Evolutionary conservation across 306 rosid genomes (phyloP), one percentile per base, ranked within the genome.

Genomic region (Senna siamea): DNA sequence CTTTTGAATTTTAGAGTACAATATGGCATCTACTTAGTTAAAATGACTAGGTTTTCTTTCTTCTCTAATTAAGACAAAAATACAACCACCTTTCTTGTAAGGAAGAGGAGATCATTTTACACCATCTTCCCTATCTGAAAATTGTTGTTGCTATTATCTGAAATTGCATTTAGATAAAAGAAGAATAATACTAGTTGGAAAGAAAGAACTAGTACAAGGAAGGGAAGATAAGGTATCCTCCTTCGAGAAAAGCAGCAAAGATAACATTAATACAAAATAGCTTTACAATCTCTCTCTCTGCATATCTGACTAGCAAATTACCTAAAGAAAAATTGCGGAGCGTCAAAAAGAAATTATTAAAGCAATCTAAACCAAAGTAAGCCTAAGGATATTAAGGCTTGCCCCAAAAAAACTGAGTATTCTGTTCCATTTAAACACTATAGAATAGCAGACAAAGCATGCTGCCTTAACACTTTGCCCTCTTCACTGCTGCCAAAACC

Each of bases 131-230:
- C 67, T 44, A 5, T 48, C 30, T 26, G 30, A 26, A 26, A 26
- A 26, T 26, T n/a, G n/a, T n/a, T n/a, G n/a, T n/a, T 26, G 30
- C 30, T 26, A 26, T 26, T 26, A 26, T 26, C 30, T 26, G 30
- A 1, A 3, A 26, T 26, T 1, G 30, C 30, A 26, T 26, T 26
- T 26, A 26, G 30, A 26, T 26, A 26, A 26, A 1, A 26, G 46
- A 47, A 69, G 22, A 55, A 43, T 26, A 60, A 13, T 73, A 47
- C 60, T 81, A 63, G 69, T 46, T 46, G 28, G 60, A 51, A 80
- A 26, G 32, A 62, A 69, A 35, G 41, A n/a, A n/a, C n/a, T n/a
- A n/a, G n/a, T n/a, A n/a, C n/a, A n/a, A n/a, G n/a, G n/a, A 18
- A 18, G 19, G 37, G 17, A 74, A 60, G 30, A 18, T 57, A 68